Percentiles rank a stretch among this genome's conserved stretches.
phyloP scores from a whole-genome alignment of 2,329 filamentous ascomycete species.

The Fusarium dimerum region DNA sequence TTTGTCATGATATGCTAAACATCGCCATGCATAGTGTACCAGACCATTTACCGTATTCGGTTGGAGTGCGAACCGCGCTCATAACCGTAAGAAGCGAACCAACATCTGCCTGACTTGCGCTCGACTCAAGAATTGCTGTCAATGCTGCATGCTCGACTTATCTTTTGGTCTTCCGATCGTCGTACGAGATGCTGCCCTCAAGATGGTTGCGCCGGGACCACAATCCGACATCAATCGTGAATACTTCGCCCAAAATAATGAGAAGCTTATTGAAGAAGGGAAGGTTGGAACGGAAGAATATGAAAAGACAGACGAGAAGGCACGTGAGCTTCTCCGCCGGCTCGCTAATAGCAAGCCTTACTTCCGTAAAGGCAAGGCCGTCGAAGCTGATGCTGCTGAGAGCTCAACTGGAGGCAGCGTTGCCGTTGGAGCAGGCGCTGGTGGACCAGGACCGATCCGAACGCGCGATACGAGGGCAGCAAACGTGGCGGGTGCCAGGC shows the following conservation, averaged over 20 bases:
- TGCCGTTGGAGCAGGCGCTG: slow-evolving; percentile 56
- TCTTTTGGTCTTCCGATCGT: slow-evolving; percentile 94
- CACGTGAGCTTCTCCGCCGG: slow-evolving; percentile 79
- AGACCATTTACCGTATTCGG: slow-evolving; percentile 93
- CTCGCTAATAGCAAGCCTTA: slow-evolving; percentile 94
- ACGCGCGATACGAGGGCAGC: slow-evolving; percentile 66
- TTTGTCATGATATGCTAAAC: background rate
- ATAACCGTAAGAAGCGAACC: slow-evolving; percentile 85
- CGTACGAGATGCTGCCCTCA: slow-evolving; percentile 91
- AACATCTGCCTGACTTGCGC: slow-evolving; percentile 97
- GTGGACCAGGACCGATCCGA: slow-evolving; percentile 75
- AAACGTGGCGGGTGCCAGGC: slow-evolving; percentile 48
- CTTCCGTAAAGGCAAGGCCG: slow-evolving; percentile 80
- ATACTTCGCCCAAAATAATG: slow-evolving; percentile 97
- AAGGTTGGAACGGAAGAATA: slow-evolving; percentile 84
- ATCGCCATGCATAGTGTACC: slow-evolving; percentile 60
- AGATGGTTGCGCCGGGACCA: slow-evolving; percentile 95
- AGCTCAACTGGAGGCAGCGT: slow-evolving; percentile 46
- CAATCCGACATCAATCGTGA: slow-evolving; percentile 92
- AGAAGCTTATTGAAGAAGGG: slow-evolving; percentile 92
- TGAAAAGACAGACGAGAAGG: slow-evolving; percentile 96
- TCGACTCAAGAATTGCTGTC: slow-evolving; percentile 96
- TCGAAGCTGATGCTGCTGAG: slow-evolving; percentile 56
- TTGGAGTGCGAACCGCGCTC: slow-evolving; percentile 90
- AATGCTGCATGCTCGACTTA: slow-evolving; percentile 97